Evolutionary conservation across 257 asterid species (phyloP).

Genomic region (Solanum rostratum): DNA sequence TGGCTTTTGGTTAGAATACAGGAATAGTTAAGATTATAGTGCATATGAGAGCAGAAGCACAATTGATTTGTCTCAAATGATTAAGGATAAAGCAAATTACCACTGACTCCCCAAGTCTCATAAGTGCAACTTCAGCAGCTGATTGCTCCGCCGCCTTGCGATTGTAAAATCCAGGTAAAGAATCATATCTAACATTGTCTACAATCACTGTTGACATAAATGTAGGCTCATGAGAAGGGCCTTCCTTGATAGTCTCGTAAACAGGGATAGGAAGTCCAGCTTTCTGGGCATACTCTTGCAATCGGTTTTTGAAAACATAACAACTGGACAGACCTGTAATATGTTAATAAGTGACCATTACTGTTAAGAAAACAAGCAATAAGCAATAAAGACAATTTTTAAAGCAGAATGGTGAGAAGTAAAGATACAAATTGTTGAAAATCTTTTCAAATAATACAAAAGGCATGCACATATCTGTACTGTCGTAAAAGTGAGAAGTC

Average conservation of each 20-base stretch:
- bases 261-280: slow-evolving; percentile 63
- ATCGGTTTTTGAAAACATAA: slow-evolving; percentile 79
- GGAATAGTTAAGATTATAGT: background rate
- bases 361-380: background rate
- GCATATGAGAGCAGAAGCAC: background rate
- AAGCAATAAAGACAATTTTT: background rate
- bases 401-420: background rate
- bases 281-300: slow-evolving; percentile 90
- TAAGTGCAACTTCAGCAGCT: slow-evolving; percentile 97
- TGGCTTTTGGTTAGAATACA: background rate
- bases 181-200: slow-evolving; percentile 54
- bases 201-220: slow-evolving; percentile 71
- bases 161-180: slow-evolving; percentile 79
- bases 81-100: slow-evolving; percentile 23
- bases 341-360: background rate
- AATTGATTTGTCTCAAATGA: background rate
- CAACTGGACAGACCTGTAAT: slow-evolving; percentile 62
- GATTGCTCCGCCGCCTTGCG: slow-evolving; percentile 98
- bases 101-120: slow-evolving; percentile 64
- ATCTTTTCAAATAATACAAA: background rate
- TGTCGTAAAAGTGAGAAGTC: too few species aligned
- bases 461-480: background rate
- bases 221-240: slow-evolving; percentile 82
- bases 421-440: too few species aligned
- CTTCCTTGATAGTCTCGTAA: slow-evolving; percentile 75